Conservation (phyloP, 2,329 filamentous ascomycete species). For the Penicillium sp. region DNA sequence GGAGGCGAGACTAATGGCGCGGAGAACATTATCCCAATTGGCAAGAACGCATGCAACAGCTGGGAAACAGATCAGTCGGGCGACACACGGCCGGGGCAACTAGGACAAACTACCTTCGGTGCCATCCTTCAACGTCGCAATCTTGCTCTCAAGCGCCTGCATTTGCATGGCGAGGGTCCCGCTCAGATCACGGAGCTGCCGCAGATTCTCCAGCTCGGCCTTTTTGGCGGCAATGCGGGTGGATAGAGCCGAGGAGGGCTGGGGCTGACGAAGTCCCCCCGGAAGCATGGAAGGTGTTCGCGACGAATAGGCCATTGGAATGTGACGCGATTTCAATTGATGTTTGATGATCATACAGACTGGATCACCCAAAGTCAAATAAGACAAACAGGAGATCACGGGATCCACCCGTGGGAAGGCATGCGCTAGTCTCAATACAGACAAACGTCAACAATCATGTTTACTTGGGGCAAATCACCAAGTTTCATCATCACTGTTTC, state of each 20-base stretch:
- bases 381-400: not conserved
- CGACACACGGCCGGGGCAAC: not conserved
- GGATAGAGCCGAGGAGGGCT: constrained; percentile 59
- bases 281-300: constrained; percentile 36
- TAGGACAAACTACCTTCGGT: constrained; percentile 53
- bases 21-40: constrained; percentile 66
- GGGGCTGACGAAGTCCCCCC: constrained; percentile 29
- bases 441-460: constrained; percentile 41
- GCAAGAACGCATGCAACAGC: constrained; percentile 66
- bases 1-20: constrained; percentile 65
- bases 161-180: constrained; percentile 63
- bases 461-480: constrained; percentile 11
- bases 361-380: not conserved
- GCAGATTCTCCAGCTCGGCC: constrained; percentile 61
- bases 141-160: constrained; percentile 61
- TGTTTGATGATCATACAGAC: not conserved
- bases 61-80: constrained; percentile 26
- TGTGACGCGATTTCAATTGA: not conserved
- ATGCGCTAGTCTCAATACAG: constrained; percentile 32
- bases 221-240: constrained; percentile 65
- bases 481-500: not conserved
- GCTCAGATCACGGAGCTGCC: constrained; percentile 62
- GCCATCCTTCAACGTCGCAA: constrained; percentile 61
- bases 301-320: constrained; percentile 38
- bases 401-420: not conserved